Conservation (phyloP, 176 grass and related monocot species). For the Avena atlantica region DNA sequence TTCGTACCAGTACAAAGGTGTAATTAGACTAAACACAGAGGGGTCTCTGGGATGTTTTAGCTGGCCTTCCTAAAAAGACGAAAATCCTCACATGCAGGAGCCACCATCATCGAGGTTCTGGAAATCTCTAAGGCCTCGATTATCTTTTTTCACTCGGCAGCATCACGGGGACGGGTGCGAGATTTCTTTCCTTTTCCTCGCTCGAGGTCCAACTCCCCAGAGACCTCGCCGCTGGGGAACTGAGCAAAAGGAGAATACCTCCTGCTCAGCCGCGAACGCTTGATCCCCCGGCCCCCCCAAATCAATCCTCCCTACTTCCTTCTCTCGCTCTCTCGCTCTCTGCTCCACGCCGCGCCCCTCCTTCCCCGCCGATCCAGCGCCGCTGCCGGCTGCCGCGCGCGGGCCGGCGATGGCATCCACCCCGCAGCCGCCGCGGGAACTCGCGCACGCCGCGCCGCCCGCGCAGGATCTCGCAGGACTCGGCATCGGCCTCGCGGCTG, state of each 20-base stretch:
- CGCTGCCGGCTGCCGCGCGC: not conserved
- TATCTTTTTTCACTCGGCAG: not conserved
- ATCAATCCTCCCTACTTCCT: not conserved
- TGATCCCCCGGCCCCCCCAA: not conserved
- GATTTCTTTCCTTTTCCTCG: slow-evolving; percentile 12
- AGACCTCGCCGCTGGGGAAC: slow-evolving; percentile 33
- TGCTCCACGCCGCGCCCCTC: not conserved
- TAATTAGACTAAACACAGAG: too few species aligned
- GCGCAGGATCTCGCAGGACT: slow-evolving; percentile 8
- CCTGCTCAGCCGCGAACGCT: not conserved
- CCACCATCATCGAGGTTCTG: slow-evolving; percentile 19
- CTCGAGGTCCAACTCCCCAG: slow-evolving; percentile 12
- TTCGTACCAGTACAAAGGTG: too few species aligned
- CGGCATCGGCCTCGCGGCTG: slow-evolving; percentile 7
- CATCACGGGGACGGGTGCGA: not conserved
- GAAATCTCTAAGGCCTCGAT: slow-evolving; percentile 10
- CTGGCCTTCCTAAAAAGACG: slow-evolving; percentile 6
- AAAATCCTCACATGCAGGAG: slow-evolving; percentile 16
- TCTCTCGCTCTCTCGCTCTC: not conserved
- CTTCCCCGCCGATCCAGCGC: not conserved
- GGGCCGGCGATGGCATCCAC: slow-evolving; percentile 20
- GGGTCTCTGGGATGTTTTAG: too few species aligned
- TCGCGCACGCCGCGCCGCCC: slow-evolving; percentile 21
- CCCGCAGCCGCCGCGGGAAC: slow-evolving; percentile 26
- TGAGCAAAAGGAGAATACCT: slow-evolving; percentile 2